A percentile compares a stretch with the other conserved stretches of the same genome.
Evolutionary conservation across 2,329 filamentous ascomycete genomes (phyloP).

Genomic region (Mycosphaerella sp.): DNA sequence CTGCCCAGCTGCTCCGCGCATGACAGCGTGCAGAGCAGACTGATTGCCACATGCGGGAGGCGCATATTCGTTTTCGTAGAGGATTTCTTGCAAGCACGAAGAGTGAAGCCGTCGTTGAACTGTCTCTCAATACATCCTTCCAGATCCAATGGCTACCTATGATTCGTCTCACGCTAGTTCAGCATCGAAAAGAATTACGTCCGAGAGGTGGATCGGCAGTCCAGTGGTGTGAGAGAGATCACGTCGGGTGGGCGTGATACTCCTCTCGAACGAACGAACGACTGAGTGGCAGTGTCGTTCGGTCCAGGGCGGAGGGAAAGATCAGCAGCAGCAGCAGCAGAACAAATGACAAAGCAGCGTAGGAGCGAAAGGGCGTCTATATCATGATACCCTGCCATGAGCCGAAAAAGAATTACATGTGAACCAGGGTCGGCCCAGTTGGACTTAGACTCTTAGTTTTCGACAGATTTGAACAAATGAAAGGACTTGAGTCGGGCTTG

Average conservation of each 20-base stretch:
- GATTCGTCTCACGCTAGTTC: not conserved
- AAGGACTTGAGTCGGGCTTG: conserved; percentile 1
- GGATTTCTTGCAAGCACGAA: not conserved
- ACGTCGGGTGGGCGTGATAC: conserved; percentile 1
- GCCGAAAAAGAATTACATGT: not conserved
- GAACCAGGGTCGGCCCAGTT: conserved; percentile 7
- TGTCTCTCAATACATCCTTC: conserved; percentile 6
- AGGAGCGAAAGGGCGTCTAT: conserved; percentile 1
- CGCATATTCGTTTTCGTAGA: conserved; percentile 4
- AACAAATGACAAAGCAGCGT: not conserved
- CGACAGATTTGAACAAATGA: not conserved
- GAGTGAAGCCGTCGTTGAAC: not conserved
- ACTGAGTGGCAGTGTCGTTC: not conserved
- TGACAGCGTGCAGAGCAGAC: conserved; percentile 6
- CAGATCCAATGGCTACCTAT: not conserved
- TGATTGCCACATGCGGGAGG: conserved; percentile 1
- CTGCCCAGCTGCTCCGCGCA: conserved; percentile 7
- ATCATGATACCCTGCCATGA: conserved; percentile 7
- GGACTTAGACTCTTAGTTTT: not conserved
- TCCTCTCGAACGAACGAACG: not conserved
- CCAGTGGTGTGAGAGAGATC: conserved; percentile 1
- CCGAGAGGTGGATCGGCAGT: conserved; percentile 8
- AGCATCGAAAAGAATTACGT: not conserved
- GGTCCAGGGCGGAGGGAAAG: not conserved
- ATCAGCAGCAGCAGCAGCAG: not conserved